Evolutionary conservation across 768 basidiomycete species (phyloP).

Genomic region (Cystobasidium onofrii): DNA sequence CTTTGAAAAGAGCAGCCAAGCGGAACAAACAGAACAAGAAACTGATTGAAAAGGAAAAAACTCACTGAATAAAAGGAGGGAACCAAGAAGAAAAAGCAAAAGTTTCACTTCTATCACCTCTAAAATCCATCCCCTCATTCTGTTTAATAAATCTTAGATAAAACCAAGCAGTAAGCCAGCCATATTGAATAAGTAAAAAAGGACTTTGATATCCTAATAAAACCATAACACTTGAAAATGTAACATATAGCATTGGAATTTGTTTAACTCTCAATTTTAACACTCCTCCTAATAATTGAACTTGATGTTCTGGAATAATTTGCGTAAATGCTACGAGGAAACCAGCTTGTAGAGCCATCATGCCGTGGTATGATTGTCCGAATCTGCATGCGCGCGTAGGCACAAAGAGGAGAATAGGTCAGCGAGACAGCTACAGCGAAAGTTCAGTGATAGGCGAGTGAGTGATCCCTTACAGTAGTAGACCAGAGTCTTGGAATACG

Average conservation of each 20-base stretch:
- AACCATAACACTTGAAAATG: conserved; percentile 75
- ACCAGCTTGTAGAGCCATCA: conserved; percentile 80
- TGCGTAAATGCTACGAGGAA: conserved; percentile 95
- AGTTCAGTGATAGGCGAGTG: too few species aligned
- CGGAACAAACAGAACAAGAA: too few species aligned
- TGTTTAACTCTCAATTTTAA: conserved; percentile 83
- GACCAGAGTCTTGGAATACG: conserved; percentile 35
- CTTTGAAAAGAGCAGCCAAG: too few species aligned
- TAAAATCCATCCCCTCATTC: conserved; percentile 58
- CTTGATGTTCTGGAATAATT: conserved; percentile 93
- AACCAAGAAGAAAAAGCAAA: conserved; percentile 94
- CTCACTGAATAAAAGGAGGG: conserved; percentile 87
- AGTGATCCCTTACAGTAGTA: conserved; percentile 40
- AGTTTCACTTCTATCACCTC: conserved; percentile 92
- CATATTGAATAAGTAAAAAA: conserved; percentile 91
- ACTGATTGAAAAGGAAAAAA: conserved; percentile 37
- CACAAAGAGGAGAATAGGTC: neutral
- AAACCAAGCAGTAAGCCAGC: conserved; percentile 94
- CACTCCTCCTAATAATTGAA: conserved; percentile 72
- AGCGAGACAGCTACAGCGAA: neutral
- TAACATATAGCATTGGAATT: conserved; percentile 88
- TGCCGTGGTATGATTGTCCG: conserved; percentile 81
- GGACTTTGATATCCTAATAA: conserved; percentile 77
- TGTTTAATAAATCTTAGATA: conserved; percentile 97
- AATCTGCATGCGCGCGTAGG: conserved; percentile 55